Evolutionary conservation across 768 basidiomycete genomes (phyloP), one percentile per base, ranked within the genome.

Genomic region (Fomitopsis pulvina): DNA sequence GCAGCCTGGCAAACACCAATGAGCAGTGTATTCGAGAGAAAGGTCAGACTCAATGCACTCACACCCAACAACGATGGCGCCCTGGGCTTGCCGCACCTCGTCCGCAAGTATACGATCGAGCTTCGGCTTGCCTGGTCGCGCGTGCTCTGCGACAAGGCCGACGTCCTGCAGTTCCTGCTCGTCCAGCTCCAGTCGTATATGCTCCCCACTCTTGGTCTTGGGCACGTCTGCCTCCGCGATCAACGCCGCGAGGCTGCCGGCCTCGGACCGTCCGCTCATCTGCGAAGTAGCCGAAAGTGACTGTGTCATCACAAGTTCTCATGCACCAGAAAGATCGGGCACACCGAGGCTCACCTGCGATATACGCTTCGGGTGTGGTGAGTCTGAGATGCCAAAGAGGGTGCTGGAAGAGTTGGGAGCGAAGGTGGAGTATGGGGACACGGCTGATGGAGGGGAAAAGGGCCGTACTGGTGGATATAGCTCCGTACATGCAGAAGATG

Each of bases 21-120:
- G 38, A 21, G 27, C 32, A 28, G 39, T 39, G 49, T 1, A 14
- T 47, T 48, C 34, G 44, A 57, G 27, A 22, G 29, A 37, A 29
- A 22, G 1, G 20, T 26, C 12, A 30, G n/a, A 28, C n/a, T 14
- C 2, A 18, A 48, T 14, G 21, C 24, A 77, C 85, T 71, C 58
- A 87, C 86, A 87, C 11, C 81, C 83, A 41, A 90, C 86, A 40
- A 82, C 68, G 49, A 85, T 61, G 11, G 76, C 68, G 16, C 84
- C 84, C 52, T 65, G 58, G 26, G 83, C 73, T 14, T 58, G 58
- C 41, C 75, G 68, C 2, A 86, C 76, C 64, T 89, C 88, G 50
- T 86, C 83, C 25, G 74, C 72, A 21, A 88, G 58, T 28, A 88
- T 76, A 48, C 71, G 66, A 34, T 78, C 76, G 34, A 90, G 59